These are phyloP conservation scores for Pseudogymnoascus sp. DNA, from an alignment of 2,329 filamentous ascomycete species.

Conservation along the genomic window DNA sequence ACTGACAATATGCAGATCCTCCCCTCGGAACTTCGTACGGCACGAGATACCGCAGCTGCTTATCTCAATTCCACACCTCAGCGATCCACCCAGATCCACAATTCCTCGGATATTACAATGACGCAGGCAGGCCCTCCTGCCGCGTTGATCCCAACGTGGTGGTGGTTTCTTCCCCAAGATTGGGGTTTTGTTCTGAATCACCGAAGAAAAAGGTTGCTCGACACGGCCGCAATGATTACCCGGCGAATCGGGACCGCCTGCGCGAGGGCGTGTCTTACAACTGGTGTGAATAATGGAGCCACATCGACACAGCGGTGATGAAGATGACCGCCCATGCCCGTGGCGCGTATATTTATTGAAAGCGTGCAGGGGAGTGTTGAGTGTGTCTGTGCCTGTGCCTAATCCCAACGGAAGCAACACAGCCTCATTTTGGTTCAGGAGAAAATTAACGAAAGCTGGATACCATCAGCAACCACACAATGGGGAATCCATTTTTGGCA, in stretches of 20 bases:
- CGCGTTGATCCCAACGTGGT: background rate
- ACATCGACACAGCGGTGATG: background rate
- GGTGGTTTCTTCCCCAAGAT: background rate
- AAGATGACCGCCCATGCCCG: background rate
- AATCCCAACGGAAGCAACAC: slow-evolving; percentile 1
- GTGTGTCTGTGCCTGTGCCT: background rate
- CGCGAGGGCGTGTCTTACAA: background rate
- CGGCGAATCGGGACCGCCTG: background rate
- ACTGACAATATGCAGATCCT: background rate
- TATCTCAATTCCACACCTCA: background rate
- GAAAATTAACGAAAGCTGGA: background rate
- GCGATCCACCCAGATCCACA: background rate
- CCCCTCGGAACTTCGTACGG: background rate
- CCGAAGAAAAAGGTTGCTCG: background rate
- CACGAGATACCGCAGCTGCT: background rate
- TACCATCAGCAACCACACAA: background rate
- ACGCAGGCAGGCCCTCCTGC: background rate
- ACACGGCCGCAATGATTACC: background rate
- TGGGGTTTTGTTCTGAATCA: slow-evolving; percentile 1
- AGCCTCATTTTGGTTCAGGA: slow-evolving; percentile 5
- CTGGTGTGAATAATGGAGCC: slow-evolving; percentile 3
- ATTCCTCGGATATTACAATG: slow-evolving; percentile 2
- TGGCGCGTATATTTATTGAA: slow-evolving; percentile 4
- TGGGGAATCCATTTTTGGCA: background rate
- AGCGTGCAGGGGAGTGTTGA: slow-evolving; percentile 1